Conservation (phyloP, 106 monocot species). For the Dioscorea zingiberensis region DNA sequence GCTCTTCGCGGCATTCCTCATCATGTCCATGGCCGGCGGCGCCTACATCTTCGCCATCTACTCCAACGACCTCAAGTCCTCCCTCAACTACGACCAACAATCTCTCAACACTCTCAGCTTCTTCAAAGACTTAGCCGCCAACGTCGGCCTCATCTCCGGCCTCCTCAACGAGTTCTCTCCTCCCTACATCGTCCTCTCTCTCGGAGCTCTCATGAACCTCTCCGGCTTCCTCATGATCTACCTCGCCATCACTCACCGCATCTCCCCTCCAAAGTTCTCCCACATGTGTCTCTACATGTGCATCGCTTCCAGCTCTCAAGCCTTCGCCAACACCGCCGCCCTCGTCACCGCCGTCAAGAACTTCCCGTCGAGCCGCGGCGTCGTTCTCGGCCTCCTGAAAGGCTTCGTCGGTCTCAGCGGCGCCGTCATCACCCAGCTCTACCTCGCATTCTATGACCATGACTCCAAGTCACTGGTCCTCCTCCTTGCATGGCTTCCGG, state of each 20-base stretch:
- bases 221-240: conserved; percentile 45
- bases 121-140: conserved; percentile 55
- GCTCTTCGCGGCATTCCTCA: not conserved
- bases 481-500: conserved; percentile 26
- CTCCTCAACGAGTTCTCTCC: conserved; percentile 44
- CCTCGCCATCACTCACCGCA: conserved; percentile 26
- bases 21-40: not conserved
- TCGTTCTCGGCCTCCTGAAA: conserved; percentile 48
- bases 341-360: conserved; percentile 51
- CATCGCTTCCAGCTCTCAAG: conserved; percentile 41
- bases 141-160: conserved; percentile 45
- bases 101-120: conserved; percentile 18
- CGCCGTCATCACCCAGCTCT: conserved; percentile 50
- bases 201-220: conserved; percentile 44
- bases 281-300: conserved; percentile 49
- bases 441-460: conserved; percentile 27
- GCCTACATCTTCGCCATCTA: conserved; percentile 1
- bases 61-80: not conserved
- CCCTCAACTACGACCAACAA: not conserved
- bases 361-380: conserved; percentile 52
- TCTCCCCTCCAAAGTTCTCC: conserved; percentile 26
- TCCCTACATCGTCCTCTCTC: conserved; percentile 28
- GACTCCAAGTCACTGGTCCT: conserved; percentile 22
- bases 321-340: conserved; percentile 44
- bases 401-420: conserved; percentile 58